Base-by-base conservation (phyloP, 2,329 filamentous ascomycete species). In the Fusarium bactridioides region DNA sequence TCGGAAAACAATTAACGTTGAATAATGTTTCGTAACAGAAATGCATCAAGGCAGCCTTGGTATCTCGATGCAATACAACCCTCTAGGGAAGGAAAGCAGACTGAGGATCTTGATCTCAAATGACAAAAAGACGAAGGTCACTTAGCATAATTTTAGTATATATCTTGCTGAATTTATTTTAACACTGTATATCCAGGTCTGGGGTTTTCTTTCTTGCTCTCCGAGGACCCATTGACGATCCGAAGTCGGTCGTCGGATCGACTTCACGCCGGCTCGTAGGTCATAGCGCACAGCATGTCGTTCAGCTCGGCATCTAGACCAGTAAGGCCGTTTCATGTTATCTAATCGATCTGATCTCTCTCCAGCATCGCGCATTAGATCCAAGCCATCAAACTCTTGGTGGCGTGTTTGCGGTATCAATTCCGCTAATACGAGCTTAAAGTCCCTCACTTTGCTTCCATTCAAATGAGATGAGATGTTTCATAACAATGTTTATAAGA, bases 321-420 rank as follows among this genome's bases (percentile, higher is more conserved):
- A 71, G 48, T 67, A 47, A 62, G 47, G 37, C 10, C 21, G 5
- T 25, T 10, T 15, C n/a, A 11, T 64, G 47, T 62, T 61, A 75
- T 75, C 72, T 75, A 73, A 75, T 75, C 73, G 29, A 75, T 75
- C 73, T 58, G 45, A 73, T 67, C 72, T 60, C 64, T 54, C 27
- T 37, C 41, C 37, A 66, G 33, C 25, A 27, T 64, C 37, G 12
- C 16, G 54, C 54, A 27, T 35, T 57, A 48, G 19, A 27, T 27
- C 37, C 15, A 29, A 37, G 23, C 31, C 9, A 15, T 33, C 4
- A 18, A 29, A 23, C 29, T 41, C 8, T 44, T 12, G 19, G 37
- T 56, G 48, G 48, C 38, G 37, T 41, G 37, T 16, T 35, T 9
- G 58, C 61, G 51, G 53, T 37, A 58, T 8, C 10, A 37, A 43